Base-by-base conservation (phyloP, 23 red algal species). In the Gracilariopsis chorda region DNA sequence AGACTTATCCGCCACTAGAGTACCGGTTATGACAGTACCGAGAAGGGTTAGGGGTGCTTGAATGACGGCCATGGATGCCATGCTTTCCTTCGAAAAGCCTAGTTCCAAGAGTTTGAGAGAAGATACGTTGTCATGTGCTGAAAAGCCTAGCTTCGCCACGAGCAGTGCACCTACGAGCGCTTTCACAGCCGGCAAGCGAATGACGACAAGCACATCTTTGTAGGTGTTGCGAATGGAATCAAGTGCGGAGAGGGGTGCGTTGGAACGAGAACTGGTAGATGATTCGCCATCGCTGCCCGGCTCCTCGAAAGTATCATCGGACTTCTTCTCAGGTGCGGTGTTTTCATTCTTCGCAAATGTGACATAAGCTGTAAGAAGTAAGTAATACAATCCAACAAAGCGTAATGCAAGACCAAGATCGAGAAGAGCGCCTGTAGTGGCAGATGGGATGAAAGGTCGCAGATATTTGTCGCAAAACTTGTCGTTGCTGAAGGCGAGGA, bases 11-110 rank as follows among this genome's bases (percentile, higher is more conserved):
- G 76, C 60, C 39, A 93, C 85, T 19, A 79, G 55, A 5, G 72
- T 43, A 19, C 93, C 83, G 13, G 86, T 90, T 1, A 93, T 23
- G 47, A 98, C 43, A 13, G 83, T 93, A 0, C 74, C 93, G 32
- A 94, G 33, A 0, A 98, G 0, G 21, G 88, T 78, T 40, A 95
- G 39, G 13, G 96, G 96, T 47, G 91, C 37, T 42, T 95, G 84
- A 44, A 98, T 53, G 45, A 95, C 86, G 1, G 93, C 96, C 74
- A 96, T 93, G 45, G 92, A 86, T 2, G 96, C 96, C 76, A 98
- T 82, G 55, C 88, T 86, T 83, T 95, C 79, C 48, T 82, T 92
- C 6, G 91, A 92, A 83, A 98, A 95, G 7, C 96, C 96, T 25
- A 63, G 69, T 17, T 95, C 92, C 19, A 98, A 61, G 13, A 98